Percentiles rank a stretch among this genome's conserved stretches.
These are phyloP conservation scores for Phytophthora sojae DNA, from an alignment of 352 stramenopile species.

Conservation along the genomic window DNA sequence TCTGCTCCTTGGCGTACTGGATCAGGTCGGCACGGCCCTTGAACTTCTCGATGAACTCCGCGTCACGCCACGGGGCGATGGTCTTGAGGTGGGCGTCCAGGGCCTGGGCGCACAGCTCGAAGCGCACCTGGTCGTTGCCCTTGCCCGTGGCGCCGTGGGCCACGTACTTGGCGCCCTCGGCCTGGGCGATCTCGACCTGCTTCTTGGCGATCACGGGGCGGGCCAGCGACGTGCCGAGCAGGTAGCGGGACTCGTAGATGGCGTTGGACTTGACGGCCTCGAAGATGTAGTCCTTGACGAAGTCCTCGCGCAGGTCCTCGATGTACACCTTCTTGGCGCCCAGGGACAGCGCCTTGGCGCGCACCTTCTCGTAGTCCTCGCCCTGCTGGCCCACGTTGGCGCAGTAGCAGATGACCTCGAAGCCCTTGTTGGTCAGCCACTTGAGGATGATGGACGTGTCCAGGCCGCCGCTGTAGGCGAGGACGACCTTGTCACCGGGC, in stretches of 20 bases:
- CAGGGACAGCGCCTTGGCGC: slow-evolving; percentile 88
- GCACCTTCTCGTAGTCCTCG: slow-evolving; percentile 95
- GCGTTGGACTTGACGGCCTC: slow-evolving; percentile 96
- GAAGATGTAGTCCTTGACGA: slow-evolving; percentile 96
- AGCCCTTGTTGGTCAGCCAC: slow-evolving; percentile 98
- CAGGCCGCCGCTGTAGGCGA: slow-evolving; percentile 97
- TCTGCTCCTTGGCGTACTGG: slow-evolving; percentile 96
- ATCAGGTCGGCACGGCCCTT: slow-evolving; percentile 97
- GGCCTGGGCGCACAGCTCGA: slow-evolving; percentile 98
- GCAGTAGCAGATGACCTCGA: slow-evolving; percentile 99
- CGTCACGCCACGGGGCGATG: slow-evolving; percentile 97
- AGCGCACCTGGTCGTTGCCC: slow-evolving; percentile 99
- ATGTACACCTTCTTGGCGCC: slow-evolving; percentile 93
- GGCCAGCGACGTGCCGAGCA: slow-evolving; percentile 97
- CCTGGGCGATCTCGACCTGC: slow-evolving; percentile 93
- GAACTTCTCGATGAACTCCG: slow-evolving; percentile 98
- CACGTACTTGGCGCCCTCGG: slow-evolving; percentile 93
- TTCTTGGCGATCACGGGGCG: slow-evolving; percentile 98
- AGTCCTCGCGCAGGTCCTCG: slow-evolving; percentile 97
- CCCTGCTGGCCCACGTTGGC: slow-evolving; percentile 98
- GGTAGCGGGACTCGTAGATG: slow-evolving; percentile 98
- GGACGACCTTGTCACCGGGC: slow-evolving; percentile 92
- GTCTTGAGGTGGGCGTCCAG: slow-evolving; percentile 96
- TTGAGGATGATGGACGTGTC: slow-evolving; percentile 99
- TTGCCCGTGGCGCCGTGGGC: slow-evolving; percentile 98